Evolutionary conservation across 2,329 filamentous ascomycete species (phyloP).

Genomic region (Fusarium succisae): DNA sequence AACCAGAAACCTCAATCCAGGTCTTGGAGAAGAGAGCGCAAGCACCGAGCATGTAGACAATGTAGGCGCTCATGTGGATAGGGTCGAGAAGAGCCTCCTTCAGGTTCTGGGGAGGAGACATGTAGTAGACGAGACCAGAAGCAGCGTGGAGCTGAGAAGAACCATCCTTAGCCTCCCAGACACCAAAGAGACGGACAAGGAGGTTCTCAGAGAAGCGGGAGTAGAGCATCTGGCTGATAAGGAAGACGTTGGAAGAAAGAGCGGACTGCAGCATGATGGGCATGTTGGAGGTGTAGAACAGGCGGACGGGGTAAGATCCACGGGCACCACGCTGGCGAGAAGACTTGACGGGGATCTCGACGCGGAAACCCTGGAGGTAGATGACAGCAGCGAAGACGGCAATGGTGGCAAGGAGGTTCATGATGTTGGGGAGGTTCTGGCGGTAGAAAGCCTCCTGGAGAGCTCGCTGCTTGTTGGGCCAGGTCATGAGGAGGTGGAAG

Average conservation of each 20-base stretch:
- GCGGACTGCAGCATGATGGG: conserved; percentile 99
- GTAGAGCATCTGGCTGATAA: conserved; percentile 99
- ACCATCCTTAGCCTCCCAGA: conserved; percentile 97
- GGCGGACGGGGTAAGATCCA: conserved; percentile 96
- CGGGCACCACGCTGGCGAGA: conserved; percentile 98
- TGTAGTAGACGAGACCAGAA: conserved; percentile 98
- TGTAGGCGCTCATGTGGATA: conserved; percentile 95
- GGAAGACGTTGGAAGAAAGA: conserved; percentile 98
- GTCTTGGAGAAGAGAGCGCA: conserved; percentile 99
- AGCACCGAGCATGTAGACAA: conserved; percentile 96
- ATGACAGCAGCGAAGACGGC: conserved; percentile 96
- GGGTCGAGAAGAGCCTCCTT: conserved; percentile 96
- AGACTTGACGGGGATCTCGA: conserved; percentile 99
- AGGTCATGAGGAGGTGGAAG: conserved; percentile 97
- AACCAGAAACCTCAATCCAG: conserved; percentile 99
- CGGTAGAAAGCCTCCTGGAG: conserved; percentile 99
- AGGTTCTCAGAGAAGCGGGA: conserved; percentile 99
- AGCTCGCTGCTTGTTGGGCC: conserved; percentile 99
- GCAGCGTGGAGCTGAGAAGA: conserved; percentile 94
- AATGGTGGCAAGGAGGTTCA: conserved; percentile 95
- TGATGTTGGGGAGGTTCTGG: conserved; percentile 99
- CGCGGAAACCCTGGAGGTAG: conserved; percentile 99
- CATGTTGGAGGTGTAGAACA: conserved; percentile 99
- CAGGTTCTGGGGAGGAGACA: conserved; percentile 98
- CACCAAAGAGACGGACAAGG: conserved; percentile 94